phyloP scores from a whole-genome alignment of 345 rosid genomes.

The Erucastrum elatum region DNA sequence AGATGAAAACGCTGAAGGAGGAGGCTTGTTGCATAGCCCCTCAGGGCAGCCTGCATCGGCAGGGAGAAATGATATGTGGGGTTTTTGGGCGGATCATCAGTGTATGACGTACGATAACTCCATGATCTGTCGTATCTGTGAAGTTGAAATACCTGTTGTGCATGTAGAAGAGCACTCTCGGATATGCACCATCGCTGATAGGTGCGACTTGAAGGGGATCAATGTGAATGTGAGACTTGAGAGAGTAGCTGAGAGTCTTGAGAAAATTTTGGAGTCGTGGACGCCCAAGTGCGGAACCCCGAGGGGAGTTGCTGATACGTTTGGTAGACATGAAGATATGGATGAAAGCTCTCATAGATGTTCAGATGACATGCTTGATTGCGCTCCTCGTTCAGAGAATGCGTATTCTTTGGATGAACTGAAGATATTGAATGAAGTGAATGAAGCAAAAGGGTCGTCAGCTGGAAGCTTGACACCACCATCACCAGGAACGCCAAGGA shows the following conservation, averaged over 20 bases:
- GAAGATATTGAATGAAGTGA: conserved; percentile 46
- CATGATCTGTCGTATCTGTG: conserved; percentile 98
- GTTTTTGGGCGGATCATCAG: conserved; percentile 64
- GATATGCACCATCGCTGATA: conserved; percentile 90
- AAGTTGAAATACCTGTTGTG: conserved; percentile 97
- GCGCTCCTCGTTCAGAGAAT: conserved; percentile 55
- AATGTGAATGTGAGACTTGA: conserved; percentile 75
- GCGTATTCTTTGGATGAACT: conserved; percentile 54
- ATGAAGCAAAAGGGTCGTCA: conserved; percentile 59
- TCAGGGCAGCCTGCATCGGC: conserved; percentile 54
- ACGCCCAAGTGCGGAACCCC: conserved; percentile 75
- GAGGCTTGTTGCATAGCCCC: conserved; percentile 44
- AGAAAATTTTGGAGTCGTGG: conserved; percentile 76
- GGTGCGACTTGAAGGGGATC: conserved; percentile 95
- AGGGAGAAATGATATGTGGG: conserved; percentile 59
- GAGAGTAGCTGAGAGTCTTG: conserved; percentile 90
- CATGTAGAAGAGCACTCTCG: conserved; percentile 98
- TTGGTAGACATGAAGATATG: conserved; percentile 47
- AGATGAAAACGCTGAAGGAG: conserved; percentile 46
- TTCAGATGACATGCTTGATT: conserved; percentile 64
- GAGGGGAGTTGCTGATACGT: conserved; percentile 45
- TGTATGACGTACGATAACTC: conserved; percentile 68
- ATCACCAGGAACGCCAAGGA: conserved; percentile 77
- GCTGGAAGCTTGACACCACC: conserved; percentile 88
- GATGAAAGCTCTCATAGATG: conserved; percentile 51